Evolutionary conservation across 2,329 filamentous ascomycete species (phyloP).

Genomic region (Colletotrichum sp.): DNA sequence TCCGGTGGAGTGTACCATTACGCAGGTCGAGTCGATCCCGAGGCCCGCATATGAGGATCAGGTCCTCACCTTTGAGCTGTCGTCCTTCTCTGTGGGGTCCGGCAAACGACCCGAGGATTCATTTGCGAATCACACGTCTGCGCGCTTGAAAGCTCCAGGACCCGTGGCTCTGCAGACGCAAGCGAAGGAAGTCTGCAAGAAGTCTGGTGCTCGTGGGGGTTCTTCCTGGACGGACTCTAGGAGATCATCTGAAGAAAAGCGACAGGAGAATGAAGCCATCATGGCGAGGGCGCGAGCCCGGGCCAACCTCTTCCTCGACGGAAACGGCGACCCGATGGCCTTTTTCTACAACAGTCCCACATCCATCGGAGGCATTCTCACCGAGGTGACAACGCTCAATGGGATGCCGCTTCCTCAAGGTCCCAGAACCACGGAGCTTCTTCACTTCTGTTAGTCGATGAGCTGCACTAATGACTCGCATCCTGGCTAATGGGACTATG

Average conservation of each 20-base stretch:
- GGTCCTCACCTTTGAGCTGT: conserved; percentile 14
- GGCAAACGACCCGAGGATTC: not conserved
- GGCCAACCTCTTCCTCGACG: conserved; percentile 22
- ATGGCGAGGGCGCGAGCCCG: not conserved
- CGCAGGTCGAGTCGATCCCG: not conserved
- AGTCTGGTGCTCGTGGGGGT: not conserved
- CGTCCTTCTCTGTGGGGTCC: not conserved
- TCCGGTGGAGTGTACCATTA: conserved; percentile 19
- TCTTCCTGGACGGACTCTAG: not conserved
- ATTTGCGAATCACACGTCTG: not conserved
- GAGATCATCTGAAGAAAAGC: not conserved
- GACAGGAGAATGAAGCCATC: not conserved
- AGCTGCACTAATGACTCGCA: not conserved
- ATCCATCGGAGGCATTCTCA: conserved; percentile 24
- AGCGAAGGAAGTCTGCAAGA: not conserved
- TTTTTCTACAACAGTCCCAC: conserved; percentile 20
- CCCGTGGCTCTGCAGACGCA: not conserved
- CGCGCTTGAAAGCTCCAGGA: not conserved
- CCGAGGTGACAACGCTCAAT: conserved; percentile 42
- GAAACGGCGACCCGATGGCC: conserved; percentile 23
- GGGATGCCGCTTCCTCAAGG: conserved; percentile 27
- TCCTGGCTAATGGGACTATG: not conserved
- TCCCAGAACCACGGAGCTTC: conserved; percentile 26
- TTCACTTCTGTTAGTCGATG: conserved; percentile 30
- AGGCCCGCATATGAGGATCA: conserved; percentile 10